Conservation (phyloP, 805 yeast genomes). For the Zygoascus bituminiphila region DNA sequence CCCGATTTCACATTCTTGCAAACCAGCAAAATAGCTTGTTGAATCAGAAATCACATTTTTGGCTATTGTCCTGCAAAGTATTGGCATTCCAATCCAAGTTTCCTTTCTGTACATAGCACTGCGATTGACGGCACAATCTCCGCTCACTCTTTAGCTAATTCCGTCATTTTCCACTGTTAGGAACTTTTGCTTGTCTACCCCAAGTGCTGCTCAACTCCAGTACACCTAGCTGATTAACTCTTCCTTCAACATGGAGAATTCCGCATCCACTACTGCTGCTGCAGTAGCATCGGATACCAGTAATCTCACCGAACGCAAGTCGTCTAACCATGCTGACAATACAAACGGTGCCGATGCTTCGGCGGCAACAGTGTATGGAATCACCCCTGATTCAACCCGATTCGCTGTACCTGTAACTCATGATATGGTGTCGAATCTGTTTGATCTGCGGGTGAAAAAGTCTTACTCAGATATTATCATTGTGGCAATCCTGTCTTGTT, state of each 20-base stretch:
- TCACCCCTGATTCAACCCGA: slow-evolving; percentile 27
- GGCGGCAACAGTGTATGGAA: slow-evolving; percentile 20
- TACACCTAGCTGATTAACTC: background rate
- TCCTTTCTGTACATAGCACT: too few relatives aligned
- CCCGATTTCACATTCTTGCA: too few relatives aligned
- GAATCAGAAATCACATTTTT: too few relatives aligned
- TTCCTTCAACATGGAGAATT: background rate
- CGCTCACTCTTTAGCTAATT: too few relatives aligned
- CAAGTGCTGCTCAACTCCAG: background rate
- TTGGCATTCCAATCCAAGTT: too few relatives aligned
- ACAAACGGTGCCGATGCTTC: background rate
- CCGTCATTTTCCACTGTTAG: background rate
- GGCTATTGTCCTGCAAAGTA: too few relatives aligned
- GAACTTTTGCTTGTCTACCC: background rate
- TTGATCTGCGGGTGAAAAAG: slow-evolving; percentile 67
- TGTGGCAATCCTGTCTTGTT: slow-evolving; percentile 35
- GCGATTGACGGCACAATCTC: background rate
- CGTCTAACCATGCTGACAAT: background rate
- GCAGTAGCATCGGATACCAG: background rate
- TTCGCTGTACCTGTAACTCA: slow-evolving; percentile 52
- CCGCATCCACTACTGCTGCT: background rate
- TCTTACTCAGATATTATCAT: slow-evolving; percentile 59
- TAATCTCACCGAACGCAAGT: background rate
- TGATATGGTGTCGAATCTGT: slow-evolving; percentile 74
- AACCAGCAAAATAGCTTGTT: too few relatives aligned